These are phyloP conservation scores for Boletus reticuloceps DNA, from an alignment of 768 basidiomycete species.

Conservation along the genomic window DNA sequence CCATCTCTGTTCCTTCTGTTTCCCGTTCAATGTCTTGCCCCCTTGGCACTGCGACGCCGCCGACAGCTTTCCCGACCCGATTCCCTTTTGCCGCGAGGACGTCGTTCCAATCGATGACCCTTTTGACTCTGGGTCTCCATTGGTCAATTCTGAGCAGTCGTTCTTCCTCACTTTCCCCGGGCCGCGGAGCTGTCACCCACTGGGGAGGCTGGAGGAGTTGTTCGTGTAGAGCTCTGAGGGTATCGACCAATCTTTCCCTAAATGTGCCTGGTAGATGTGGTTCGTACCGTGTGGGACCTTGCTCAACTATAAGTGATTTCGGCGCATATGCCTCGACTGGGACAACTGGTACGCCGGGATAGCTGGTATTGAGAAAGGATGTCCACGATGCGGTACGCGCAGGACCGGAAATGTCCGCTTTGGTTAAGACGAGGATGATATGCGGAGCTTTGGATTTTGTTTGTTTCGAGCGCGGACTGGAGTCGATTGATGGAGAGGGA, in stretches of 20 bases:
- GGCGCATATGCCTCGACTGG: constrained; percentile 75
- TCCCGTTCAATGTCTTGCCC: constrained; percentile 3
- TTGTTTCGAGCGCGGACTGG: constrained; percentile 26
- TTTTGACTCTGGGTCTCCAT: constrained; percentile 69
- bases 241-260: constrained; percentile 58
- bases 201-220: constrained; percentile 69
- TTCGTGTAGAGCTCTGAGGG: constrained; percentile 63
- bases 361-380: constrained; percentile 48
- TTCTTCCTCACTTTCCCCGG: constrained; percentile 40
- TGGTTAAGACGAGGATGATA: constrained; percentile 78
- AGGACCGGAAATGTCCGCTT: constrained; percentile 81
- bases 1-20: constrained; percentile 8
- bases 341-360: constrained; percentile 60
- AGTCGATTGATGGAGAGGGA: neutral
- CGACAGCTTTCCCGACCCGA: constrained; percentile 44
- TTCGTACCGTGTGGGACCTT: constrained; percentile 50
- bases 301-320: constrained; percentile 34
- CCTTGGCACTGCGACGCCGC: constrained; percentile 39
- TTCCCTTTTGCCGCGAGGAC: constrained; percentile 46
- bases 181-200: constrained; percentile 39
- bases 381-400: constrained; percentile 64
- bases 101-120: constrained; percentile 71
- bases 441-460: constrained; percentile 24
- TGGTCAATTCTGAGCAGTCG: constrained; percentile 46
- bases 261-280: constrained; percentile 70